Conservation (phyloP, 495 filamentous ascomycete genomes). For the Apiosordaria backusii region DNA sequence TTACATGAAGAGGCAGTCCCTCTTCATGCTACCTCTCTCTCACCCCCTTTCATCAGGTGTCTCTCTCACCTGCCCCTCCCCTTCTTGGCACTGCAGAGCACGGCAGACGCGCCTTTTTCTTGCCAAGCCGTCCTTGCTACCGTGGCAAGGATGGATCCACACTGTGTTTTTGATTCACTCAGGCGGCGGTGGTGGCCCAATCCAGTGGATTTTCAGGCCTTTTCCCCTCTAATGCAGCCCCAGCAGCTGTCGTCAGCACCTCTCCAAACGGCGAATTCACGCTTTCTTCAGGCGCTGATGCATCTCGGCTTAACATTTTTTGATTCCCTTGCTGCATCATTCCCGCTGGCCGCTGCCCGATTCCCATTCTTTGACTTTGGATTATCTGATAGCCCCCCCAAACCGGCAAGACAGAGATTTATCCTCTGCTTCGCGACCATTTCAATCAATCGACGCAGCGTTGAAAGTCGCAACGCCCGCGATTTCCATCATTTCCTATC, state of each 20-base stretch:
- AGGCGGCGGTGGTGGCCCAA: background rate
- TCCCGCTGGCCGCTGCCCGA: slow-evolving; percentile 13
- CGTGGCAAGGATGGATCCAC: background rate
- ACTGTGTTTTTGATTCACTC: slow-evolving; percentile 13
- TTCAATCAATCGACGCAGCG: slow-evolving; percentile 29
- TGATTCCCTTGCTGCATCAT: slow-evolving; percentile 9
- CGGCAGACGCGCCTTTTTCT: background rate
- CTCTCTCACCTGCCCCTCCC: background rate
- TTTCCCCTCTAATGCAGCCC: slow-evolving; percentile 12
- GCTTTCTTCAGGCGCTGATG: slow-evolving; percentile 21
- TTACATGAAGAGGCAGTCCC: background rate
- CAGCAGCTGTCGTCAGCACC: slow-evolving; percentile 12
- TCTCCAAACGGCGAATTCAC: slow-evolving; percentile 6
- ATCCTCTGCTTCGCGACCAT: slow-evolving; percentile 23
- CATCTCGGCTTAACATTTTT: slow-evolving; percentile 32
- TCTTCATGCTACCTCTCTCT: background rate
- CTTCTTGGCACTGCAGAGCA: background rate
- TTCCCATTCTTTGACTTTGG: slow-evolving; percentile 5
- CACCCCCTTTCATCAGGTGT: background rate
- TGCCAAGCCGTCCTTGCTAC: background rate
- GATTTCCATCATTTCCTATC: slow-evolving; percentile 54
- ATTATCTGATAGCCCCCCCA: slow-evolving; percentile 24
- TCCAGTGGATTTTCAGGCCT: slow-evolving; percentile 15
- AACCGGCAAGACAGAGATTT: slow-evolving; percentile 32
- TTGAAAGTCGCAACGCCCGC: slow-evolving; percentile 64